These are phyloP conservation scores for Eucalyptus grandis DNA, from an alignment of 345 rosid genomes.

Conservation along the genomic window DNA sequence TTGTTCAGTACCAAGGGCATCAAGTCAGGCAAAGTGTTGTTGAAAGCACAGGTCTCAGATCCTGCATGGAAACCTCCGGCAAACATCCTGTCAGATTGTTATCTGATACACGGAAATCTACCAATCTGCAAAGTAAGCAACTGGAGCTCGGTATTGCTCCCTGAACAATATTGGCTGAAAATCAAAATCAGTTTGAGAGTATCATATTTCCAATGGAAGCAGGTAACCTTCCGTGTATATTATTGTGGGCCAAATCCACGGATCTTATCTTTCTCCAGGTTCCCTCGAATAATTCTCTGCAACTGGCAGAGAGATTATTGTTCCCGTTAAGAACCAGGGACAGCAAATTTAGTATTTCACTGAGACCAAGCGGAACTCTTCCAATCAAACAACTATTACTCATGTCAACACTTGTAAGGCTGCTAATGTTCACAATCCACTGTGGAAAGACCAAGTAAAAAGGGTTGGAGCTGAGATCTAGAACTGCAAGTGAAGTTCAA, in stretches of 20 bases:
- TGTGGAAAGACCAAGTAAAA: constrained; percentile 10
- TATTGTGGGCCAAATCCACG: constrained; percentile 10
- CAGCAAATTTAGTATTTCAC: constrained; percentile 13
- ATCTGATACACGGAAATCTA: constrained; percentile 4
- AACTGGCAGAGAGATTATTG: constrained; percentile 25
- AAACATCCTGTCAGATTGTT: constrained; percentile 23
- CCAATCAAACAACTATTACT: constrained; percentile 1
- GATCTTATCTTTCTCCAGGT: constrained; percentile 25
- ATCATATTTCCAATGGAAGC: constrained; percentile 24
- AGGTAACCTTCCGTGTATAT: constrained; percentile 25
- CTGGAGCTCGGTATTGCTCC: constrained; percentile 17
- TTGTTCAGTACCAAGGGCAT: constrained; percentile 3
- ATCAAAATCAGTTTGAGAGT: constrained; percentile 7
- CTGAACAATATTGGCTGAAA: constrained; percentile 4
- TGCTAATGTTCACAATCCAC: constrained; percentile 17
- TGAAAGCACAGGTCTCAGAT: not conserved
- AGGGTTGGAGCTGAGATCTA: constrained; percentile 11
- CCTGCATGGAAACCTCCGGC: constrained; percentile 6
- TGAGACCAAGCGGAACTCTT: constrained; percentile 22
- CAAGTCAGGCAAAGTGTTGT: constrained; percentile 9
- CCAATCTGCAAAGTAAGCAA: constrained; percentile 21
- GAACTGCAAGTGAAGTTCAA: constrained; percentile 12
- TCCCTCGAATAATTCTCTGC: constrained; percentile 12
- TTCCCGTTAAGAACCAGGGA: constrained; percentile 14
- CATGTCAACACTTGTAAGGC: constrained; percentile 8